Conservation (phyloP, 306 rosid species). For the Cicer cuneatum region DNA sequence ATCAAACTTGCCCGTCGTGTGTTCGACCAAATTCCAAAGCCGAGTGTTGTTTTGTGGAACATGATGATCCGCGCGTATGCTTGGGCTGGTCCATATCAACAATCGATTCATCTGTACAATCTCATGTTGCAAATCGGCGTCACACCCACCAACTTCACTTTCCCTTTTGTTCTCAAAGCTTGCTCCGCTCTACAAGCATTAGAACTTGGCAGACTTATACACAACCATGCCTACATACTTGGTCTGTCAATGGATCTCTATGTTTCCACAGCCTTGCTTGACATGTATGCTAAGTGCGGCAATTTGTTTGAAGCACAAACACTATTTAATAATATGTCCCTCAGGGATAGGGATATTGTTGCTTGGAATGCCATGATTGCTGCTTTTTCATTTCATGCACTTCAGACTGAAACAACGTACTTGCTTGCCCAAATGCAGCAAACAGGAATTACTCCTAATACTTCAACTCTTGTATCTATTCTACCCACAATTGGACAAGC, state of each 20-base stretch:
- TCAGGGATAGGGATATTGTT: constrained; percentile 53
- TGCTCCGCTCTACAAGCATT: constrained; percentile 51
- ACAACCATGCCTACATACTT: constrained; percentile 42
- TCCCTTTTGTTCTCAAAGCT: constrained; percentile 59
- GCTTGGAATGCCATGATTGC: constrained; percentile 61
- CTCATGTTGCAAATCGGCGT: no score
- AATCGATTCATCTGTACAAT: constrained; percentile 47
- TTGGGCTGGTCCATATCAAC: constrained; percentile 53
- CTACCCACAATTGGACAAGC: constrained; percentile 53
- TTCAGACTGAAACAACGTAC: constrained; percentile 38
- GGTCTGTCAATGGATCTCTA: constrained; percentile 52
- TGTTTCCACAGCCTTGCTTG: constrained; percentile 56
- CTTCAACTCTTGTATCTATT: constrained; percentile 57
- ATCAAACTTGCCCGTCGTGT: constrained; percentile 48
- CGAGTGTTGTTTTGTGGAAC: constrained; percentile 52
- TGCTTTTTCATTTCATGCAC: constrained; percentile 50
- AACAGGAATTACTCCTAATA: constrained; percentile 50
- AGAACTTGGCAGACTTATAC: constrained; percentile 52
- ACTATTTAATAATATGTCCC: constrained; percentile 46
- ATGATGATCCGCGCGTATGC: constrained; percentile 59
- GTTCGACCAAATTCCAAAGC: constrained; percentile 57
- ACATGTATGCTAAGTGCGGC: constrained; percentile 55
- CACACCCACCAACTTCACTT: constrained; percentile 48
- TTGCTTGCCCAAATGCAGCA: constrained; percentile 52
- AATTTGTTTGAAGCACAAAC: constrained; percentile 46